A percentile compares a stretch with the other conserved stretches of the same genome.
These are phyloP conservation scores for Earliella scabrosa DNA, from an alignment of 1,284 basidiomycete species.

Conservation along the genomic window DNA sequence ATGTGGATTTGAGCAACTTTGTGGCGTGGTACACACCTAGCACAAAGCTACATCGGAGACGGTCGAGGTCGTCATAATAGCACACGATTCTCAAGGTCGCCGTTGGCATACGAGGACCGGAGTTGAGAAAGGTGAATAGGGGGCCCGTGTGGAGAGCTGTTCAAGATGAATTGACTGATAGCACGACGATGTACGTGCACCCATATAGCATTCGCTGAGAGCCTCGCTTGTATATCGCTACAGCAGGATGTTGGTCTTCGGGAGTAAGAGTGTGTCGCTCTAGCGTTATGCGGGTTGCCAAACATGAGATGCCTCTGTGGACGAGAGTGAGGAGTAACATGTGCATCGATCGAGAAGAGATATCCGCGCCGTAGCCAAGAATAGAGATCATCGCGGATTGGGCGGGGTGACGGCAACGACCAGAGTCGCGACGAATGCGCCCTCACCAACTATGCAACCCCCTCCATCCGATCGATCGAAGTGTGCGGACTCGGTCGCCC, in stretches of 20 bases:
- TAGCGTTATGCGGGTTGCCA: conserved; percentile 32
- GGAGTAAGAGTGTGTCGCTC: conserved; percentile 76
- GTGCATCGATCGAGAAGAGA: conserved; percentile 3
- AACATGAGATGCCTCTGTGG: conserved; percentile 34
- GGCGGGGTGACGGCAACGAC: conserved; percentile 1
- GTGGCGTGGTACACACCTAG: neutral
- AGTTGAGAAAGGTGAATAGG: conserved; percentile 89
- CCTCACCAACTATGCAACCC: too few species aligned
- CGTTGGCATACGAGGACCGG: conserved; percentile 99
- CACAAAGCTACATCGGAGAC: neutral
- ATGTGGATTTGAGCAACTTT: too few species aligned
- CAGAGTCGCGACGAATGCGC: neutral
- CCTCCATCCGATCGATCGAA: too few species aligned
- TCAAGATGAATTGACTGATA: conserved; percentile 7
- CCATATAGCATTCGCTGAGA: conserved; percentile 89
- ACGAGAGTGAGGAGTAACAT: neutral
- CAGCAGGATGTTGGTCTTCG: conserved; percentile 84
- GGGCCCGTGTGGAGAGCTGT: conserved; percentile 73
- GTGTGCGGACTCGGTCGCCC: too few species aligned
- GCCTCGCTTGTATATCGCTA: conserved; percentile 74
- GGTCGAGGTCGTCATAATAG: neutral
- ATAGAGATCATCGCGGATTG: conserved; percentile 23
- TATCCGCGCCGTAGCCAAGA: conserved; percentile 13
- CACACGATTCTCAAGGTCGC: conserved; percentile 76
- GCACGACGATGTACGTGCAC: neutral